Evolutionary conservation across 2,329 filamentous ascomycete genomes (phyloP), one percentile per base, ranked within the genome.

Genomic region (Aureobasidium subglaciale): DNA sequence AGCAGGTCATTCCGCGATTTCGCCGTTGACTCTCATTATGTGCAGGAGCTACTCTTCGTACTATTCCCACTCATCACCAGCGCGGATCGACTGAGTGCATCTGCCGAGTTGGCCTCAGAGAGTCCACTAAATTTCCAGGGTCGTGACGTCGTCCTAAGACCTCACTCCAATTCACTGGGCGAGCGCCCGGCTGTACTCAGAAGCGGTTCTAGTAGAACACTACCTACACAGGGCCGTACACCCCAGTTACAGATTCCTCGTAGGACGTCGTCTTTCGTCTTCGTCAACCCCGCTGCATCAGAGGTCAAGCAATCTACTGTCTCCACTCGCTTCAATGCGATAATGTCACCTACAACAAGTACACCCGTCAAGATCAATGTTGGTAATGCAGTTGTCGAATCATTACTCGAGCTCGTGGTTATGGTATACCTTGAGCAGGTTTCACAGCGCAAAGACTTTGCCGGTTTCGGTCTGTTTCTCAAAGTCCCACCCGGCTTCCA

Each of bases 401-500:
- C 83, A 5, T 74, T 96, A 13, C 71, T 95, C 5, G 86, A 91
- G 59, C 78, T 97, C 20, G 80, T 92, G 2, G 77, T 93, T 46
- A 81, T 80, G 18, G 83, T 96, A 0, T 95, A 96, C 64, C 79
- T 87, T 48, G 91, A 96, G 63, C 90, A 97, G 63, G 74, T 97
- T 0, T 81, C 96, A 38, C 80, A 80, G 27, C 84, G 90, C 24
- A 96, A 96, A 67, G 93, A 99, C 53, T 99, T 97, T 65, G 78
- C 86, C 2, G 92, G 93, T 0, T 87, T 99, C 53, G 85, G 86
- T 0, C 73, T 99, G 9, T 95, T 89, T 65, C 75, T 88, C 53
- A 96, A 93, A 67, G 87, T 92, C 0, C 93, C 95, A 1, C 90
- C 93, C 0, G 91, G 92, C 0, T 96, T 95, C 64, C 83, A 92